These are phyloP conservation scores for Globisporangium emineosum DNA, from an alignment of 352 stramenopile genomes.

Conservation along the genomic window DNA sequence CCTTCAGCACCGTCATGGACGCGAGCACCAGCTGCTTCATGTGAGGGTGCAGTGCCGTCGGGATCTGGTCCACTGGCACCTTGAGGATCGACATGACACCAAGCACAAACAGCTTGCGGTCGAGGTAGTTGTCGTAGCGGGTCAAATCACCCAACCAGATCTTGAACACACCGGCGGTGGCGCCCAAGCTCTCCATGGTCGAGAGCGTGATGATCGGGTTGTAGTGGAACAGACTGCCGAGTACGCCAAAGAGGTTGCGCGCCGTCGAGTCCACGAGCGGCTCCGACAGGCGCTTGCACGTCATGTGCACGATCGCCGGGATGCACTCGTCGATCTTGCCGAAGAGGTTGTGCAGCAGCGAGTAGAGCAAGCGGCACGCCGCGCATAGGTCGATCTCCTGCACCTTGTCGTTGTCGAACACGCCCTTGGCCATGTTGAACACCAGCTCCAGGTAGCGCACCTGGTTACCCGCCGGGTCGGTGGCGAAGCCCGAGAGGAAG, in stretches of 20 bases:
- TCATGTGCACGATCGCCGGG: constrained; percentile 68
- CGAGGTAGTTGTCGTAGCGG: constrained; percentile 79
- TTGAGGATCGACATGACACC: constrained; percentile 90
- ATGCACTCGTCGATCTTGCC: constrained; percentile 79
- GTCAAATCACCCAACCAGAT: constrained; percentile 90
- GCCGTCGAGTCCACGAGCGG: constrained; percentile 68
- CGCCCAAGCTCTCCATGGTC: constrained; percentile 85
- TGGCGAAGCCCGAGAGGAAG: constrained; percentile 54
- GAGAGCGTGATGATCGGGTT: constrained; percentile 89
- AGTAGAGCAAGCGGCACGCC: constrained; percentile 73
- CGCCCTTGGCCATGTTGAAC: constrained; percentile 73
- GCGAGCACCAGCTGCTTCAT: constrained; percentile 86
- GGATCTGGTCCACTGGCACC: constrained; percentile 79
- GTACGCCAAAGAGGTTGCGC: constrained; percentile 86
- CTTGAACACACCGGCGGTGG: constrained; percentile 88
- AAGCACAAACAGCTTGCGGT: constrained; percentile 92
- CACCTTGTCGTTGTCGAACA: constrained; percentile 57
- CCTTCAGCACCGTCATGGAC: constrained; percentile 82
- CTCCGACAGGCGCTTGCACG: constrained; percentile 53
- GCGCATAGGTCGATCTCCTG: constrained; percentile 77
- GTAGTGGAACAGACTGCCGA: constrained; percentile 93
- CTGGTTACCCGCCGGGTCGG: constrained; percentile 37
- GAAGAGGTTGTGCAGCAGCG: constrained; percentile 82
- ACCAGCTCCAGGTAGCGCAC: constrained; percentile 78
- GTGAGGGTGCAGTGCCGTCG: constrained; percentile 81